These are phyloP conservation scores for Sporobolus alterniflorus DNA, from an alignment of 202 grass and related monocot species.

Conservation along the genomic window DNA sequence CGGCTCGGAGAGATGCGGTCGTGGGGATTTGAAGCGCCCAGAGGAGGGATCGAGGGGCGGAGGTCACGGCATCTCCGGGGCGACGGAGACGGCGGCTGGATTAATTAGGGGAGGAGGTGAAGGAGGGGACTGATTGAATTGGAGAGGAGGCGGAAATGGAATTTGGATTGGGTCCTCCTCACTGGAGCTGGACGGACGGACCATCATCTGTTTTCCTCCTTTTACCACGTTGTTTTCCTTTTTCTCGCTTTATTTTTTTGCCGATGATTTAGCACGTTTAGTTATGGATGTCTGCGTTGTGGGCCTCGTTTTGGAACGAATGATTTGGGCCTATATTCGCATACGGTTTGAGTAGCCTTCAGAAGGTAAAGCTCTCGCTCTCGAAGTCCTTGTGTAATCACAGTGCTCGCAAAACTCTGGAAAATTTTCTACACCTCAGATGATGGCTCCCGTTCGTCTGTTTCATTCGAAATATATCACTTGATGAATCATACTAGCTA, in stretches of 20 bases:
- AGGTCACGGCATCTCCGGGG: conserved; percentile 41
- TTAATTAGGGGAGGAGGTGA: conserved; percentile 19
- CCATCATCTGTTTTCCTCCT: conserved; percentile 19
- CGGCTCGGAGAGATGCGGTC: not conserved
- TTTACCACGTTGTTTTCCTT: not conserved
- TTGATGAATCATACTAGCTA: no score
- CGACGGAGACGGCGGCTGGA: conserved; percentile 21
- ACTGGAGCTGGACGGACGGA: conserved; percentile 7
- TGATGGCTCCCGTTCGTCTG: no score
- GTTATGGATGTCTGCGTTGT: not conserved
- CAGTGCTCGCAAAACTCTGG: no score
- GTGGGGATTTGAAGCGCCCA: conserved; percentile 22
- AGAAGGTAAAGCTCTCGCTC: no score
- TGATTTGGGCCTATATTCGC: not conserved
- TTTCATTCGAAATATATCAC: no score
- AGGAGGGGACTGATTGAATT: conserved; percentile 1
- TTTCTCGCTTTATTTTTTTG: not conserved
- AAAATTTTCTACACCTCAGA: no score
- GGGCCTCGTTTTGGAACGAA: not conserved
- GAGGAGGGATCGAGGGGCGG: conserved; percentile 27
- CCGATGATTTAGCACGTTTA: not conserved
- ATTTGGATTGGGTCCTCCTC: not conserved
- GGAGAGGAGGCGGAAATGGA: not conserved
- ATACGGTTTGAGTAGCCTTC: no score
- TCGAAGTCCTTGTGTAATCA: no score